These are phyloP conservation scores for Carex scoparia DNA, from an alignment of 176 grass and related monocot species.

Conservation along the genomic window DNA sequence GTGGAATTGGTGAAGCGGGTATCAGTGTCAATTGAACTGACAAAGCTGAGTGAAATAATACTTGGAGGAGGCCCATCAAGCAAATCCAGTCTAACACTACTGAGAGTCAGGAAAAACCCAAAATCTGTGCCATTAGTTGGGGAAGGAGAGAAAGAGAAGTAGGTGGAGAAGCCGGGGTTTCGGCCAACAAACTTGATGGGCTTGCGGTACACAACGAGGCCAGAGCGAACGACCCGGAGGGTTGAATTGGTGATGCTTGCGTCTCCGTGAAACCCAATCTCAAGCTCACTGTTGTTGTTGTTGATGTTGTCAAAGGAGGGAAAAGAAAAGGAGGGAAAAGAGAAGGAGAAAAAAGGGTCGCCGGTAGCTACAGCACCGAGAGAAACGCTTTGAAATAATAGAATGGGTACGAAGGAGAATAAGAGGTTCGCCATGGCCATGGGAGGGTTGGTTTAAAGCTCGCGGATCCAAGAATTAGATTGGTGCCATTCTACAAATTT, in stretches of 20 bases:
- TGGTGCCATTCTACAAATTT: too few species aligned
- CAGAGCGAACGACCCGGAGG: slow-evolving; percentile 35
- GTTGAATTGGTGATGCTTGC: slow-evolving; percentile 31
- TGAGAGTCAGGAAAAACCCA: slow-evolving; percentile 53
- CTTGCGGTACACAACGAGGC: slow-evolving; percentile 35
- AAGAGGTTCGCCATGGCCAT: too few species aligned
- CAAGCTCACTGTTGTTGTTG: slow-evolving; percentile 24
- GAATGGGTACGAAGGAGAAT: not conserved
- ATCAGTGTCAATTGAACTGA: slow-evolving; percentile 4
- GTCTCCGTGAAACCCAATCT: slow-evolving; percentile 43
- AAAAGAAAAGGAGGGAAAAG: slow-evolving; percentile 42
- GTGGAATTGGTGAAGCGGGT: not conserved
- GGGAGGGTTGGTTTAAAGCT: too few species aligned
- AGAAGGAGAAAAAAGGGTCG: not conserved
- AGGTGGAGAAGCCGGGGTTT: slow-evolving; percentile 52
- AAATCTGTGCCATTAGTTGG: not conserved
- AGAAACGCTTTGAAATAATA: not conserved
- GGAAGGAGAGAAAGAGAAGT: slow-evolving; percentile 70
- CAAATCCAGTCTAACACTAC: not conserved
- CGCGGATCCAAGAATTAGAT: too few species aligned
- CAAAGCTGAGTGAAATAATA: slow-evolving; percentile 30
- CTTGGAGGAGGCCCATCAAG: not conserved
- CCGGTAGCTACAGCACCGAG: not conserved
- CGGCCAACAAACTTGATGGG: slow-evolving; percentile 32
- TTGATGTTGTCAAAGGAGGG: slow-evolving; percentile 32